Evolutionary conservation across 177 flowering plant species (phyloP), one percentile per base, ranked within the genome.

Genomic region (Vitis hybrid): DNA sequence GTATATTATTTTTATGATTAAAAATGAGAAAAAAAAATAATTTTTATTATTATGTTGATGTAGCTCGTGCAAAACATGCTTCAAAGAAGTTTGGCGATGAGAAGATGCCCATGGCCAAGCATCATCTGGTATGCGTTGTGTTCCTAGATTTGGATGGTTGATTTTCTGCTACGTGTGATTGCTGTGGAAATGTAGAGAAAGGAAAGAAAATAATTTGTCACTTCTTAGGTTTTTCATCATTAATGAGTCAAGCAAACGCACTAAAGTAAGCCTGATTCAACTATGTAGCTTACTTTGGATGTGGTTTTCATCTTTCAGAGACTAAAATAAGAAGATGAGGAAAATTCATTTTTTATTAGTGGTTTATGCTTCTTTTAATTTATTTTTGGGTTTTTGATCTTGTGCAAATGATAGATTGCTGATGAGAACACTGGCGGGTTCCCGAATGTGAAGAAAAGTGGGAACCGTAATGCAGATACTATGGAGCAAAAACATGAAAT

Each of bases 361-460:
- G 20, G 10, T 53, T 68, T 11, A 19, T 81, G 57, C 50, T 58
- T 49, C 31, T 68, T 20, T 54, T 60, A 38, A 38, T 65, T 31
- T 11, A 20, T 18, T 8, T 60, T 13, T 49, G 10, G 18, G 17
- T 28, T 2, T 38, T 44, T 18, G 2, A 19, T 14, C 15, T 1
- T 64, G 18, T 15, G 10, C 58, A 11, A 14, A 72, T 54, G 49
- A 4, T 79, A 95, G 99, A 92, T 91, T 85, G 91, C 91, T 75
- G 93, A 88, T 78, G 98, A 95, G 73, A 95, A 90, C 60, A 79
- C 87, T 69, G 98, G 98, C 38, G 94, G 94, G 18, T 95, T 91
- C 69, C 95, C 97, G 5, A 83, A 58, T 68, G 64, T 66, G 31
- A 89, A 77, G 75, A 84, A 76, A 61, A 67, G 76, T 73, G 87